A percentile compares a stretch with the other conserved stretches of the same genome.
phyloP scores from a whole-genome alignment of 257 asterid species.

The Rubia yunnanensis region DNA sequence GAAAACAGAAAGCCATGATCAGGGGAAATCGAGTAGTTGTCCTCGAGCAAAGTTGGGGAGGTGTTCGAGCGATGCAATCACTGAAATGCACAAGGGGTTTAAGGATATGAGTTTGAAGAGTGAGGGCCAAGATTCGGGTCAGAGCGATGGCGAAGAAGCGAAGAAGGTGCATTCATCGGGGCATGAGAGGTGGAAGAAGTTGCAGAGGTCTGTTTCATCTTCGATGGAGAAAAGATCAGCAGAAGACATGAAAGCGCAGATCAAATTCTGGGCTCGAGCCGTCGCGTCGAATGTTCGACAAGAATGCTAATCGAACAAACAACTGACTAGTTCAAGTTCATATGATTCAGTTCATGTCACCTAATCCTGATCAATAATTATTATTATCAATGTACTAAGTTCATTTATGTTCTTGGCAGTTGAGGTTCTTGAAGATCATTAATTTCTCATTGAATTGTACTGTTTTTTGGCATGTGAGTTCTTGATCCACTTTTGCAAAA shows the following conservation, averaged over 20 bases:
- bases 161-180: slow-evolving; percentile 16
- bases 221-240: slow-evolving; percentile 41
- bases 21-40: slow-evolving; percentile 15
- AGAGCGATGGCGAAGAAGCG: neutral
- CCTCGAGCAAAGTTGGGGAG: slow-evolving; percentile 25
- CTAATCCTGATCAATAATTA: neutral
- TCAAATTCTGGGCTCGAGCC: slow-evolving; percentile 91
- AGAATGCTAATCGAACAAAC: slow-evolving; percentile 27
- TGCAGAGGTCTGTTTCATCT: slow-evolving; percentile 15
- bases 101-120: slow-evolving; percentile 33
- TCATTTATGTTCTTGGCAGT: neutral
- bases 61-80: slow-evolving; percentile 13
- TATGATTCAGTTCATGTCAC: neutral
- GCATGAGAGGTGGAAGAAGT: slow-evolving; percentile 25
- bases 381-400: neutral
- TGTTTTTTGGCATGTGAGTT: slow-evolving; percentile 1
- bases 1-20: slow-evolving; percentile 14
- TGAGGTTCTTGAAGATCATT: neutral
- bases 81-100: slow-evolving; percentile 17
- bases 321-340: neutral
- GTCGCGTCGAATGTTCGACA: slow-evolving; percentile 90
- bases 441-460: slow-evolving; percentile 2
- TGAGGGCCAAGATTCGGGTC: slow-evolving; percentile 16
- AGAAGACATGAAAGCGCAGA: slow-evolving; percentile 76
- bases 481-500: neutral